phyloP scores from a whole-genome alignment of 352 stramenopile species.

The Globisporangium irregulare region DNA sequence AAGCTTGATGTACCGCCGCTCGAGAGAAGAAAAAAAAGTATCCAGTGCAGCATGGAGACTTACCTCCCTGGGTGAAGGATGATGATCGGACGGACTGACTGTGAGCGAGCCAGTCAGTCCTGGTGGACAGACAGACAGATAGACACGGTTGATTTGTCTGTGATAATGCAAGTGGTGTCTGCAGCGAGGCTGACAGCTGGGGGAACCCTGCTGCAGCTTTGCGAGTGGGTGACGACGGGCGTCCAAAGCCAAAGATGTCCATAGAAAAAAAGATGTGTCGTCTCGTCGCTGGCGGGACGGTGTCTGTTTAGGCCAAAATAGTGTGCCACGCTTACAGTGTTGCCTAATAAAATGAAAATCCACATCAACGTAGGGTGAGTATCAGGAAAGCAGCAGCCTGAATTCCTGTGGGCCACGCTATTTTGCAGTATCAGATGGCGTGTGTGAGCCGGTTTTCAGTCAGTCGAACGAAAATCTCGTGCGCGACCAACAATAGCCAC shows the following conservation, averaged over 20 bases:
- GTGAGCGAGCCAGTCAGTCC: neutral
- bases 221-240: neutral
- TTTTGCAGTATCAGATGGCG: neutral
- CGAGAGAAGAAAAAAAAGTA: neutral
- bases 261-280: neutral
- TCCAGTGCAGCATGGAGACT: neutral
- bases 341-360: neutral
- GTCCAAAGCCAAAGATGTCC: neutral
- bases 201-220: neutral
- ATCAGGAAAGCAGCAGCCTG: neutral
- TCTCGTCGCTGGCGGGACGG: neutral
- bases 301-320: neutral
- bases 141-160: neutral
- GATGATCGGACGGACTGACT: neutral
- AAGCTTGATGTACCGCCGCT: neutral
- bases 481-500: conserved; percentile 7
- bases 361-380: neutral
- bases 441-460: conserved; percentile 4
- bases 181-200: neutral
- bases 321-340: neutral
- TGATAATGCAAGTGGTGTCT: neutral
- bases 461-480: conserved; percentile 10
- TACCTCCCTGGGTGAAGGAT: neutral
- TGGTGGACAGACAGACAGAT: too few species aligned
- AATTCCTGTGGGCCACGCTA: neutral